Base-by-base conservation (phyloP, 495 filamentous ascomycete species). In the Hypoxylon intermedium region DNA sequence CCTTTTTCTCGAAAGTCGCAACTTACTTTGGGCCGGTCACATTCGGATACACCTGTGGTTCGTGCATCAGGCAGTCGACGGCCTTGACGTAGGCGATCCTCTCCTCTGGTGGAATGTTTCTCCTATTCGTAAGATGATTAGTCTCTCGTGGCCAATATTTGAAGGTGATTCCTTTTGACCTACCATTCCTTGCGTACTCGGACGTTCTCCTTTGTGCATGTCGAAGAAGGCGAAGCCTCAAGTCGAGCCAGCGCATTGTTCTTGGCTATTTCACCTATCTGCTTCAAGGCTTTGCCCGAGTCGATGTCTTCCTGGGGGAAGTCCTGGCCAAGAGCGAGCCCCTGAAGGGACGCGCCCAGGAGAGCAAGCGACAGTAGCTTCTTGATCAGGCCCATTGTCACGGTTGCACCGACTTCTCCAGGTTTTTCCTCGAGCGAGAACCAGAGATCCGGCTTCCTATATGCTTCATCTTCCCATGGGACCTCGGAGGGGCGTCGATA, bases 171-270 rank as follows among this genome's bases (percentile, higher is more conserved):
- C 15, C 12, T 23, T 15, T 20, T 12, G 0, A 43, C 69, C 33
- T 57, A 78, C 78, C 78, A 81, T 73, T 81, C 78, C 58, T 75
- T 76, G 38, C 78, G 67, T 21, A 79, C 63, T 36, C 69, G 67
- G 41, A 75, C 67, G 45, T 74, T 79, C 30, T 74, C 71, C 65
- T 75, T 74, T 24, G 71, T 78, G 59, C 78, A 81, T n/a, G 53
- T 71, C 30, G 31, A 30, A 1, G 58, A 58, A n/a, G 61, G 59
- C 1, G 66, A 53, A 20, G 69, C 64, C 28, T 62, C 69, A 16
- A 67, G 60, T 2, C 73, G 70, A 18, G 71, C 67, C 58, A 75
- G 60, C 41, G 75, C 71, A 24, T 24, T 70, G 18, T 74, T 61
- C 6, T 69, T 68, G 18, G 75, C 75, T 3, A 65, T 68, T 49